Base-by-base conservation (phyloP, 2,329 filamentous ascomycete genomes). In the Immersiporthe knoxdaviesiana region DNA sequence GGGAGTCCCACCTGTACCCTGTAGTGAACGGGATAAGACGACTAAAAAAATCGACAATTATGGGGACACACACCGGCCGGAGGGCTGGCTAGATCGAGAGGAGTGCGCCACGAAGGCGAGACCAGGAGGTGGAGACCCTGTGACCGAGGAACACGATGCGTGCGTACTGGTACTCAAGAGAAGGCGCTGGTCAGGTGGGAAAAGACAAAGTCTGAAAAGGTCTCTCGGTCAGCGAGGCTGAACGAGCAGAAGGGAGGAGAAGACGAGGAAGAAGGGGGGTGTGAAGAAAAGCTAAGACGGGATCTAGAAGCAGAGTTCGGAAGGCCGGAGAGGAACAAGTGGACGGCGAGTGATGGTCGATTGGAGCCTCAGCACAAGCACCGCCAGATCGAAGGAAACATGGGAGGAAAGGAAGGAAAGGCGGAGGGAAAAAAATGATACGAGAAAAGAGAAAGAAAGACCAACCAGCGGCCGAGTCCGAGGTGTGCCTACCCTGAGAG, bases 31-130 rank as follows among this genome's bases (percentile, higher is more conserved):
- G 59, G 59, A 24, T 7, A 62, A 44, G 59, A n/a, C 35, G 59
- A 62, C 59, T 44, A 66, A 47, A 44, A 66, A 59, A 41, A 44
- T 47, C 50, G 14, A 32, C n/a, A 58, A 66, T 59, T 66, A 66
- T 66, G 64, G 64, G 27, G 64, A 30, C 64, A 21, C 24, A n/a
- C 54, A 27, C 59, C 37, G 64, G 37, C 35, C 64, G 64, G 59
- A 47, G 35, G 24, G 35, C 47, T 41, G 35, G n/a, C 47, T 41
- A 56, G 47, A 65, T n/a, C 32, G 30, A 56, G 35, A 37, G 61
- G 18, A 47, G 12, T 41, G 47, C 21, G 32, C n/a, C 35, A 11
- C 30, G 63, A 24, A 54, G 62, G 44, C 44, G 44, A 64, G 35
- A 56, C 47, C 60, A 47, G 24, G n/a, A 44, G 27, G 41, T 63